Evolutionary conservation across 2,329 filamentous ascomycete species (phyloP).

Genomic region (Alternaria atra): DNA sequence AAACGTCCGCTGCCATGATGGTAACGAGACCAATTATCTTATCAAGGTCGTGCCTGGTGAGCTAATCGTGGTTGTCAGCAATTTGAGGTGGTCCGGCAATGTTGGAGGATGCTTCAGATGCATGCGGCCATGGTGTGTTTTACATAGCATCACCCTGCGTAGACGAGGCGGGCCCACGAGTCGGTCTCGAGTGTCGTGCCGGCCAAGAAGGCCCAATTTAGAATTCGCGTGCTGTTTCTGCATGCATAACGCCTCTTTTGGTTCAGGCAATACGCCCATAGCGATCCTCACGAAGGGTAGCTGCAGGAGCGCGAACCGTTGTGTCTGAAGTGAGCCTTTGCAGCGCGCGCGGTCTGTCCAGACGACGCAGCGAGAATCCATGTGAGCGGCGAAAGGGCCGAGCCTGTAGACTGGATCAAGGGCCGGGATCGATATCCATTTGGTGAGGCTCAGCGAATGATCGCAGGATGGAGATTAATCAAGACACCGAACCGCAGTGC

Average conservation of each 20-base stretch:
- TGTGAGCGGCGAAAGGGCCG: not conserved
- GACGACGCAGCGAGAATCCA: not conserved
- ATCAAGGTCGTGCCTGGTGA: not conserved
- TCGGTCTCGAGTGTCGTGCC: conserved; percentile 22
- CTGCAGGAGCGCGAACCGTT: not conserved
- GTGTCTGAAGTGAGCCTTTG: not conserved
- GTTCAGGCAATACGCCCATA: conserved; percentile 21
- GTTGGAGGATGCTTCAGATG: conserved; percentile 21
- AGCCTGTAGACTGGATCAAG: conserved; percentile 5
- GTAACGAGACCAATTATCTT: conserved; percentile 1
- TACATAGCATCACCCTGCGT: conserved; percentile 21
- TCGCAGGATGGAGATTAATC: conserved; percentile 1
- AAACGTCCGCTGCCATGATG: not conserved
- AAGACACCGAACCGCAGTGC: conserved; percentile 12
- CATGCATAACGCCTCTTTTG: conserved; percentile 25
- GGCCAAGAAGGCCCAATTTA: conserved; percentile 30
- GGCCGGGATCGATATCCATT: not conserved
- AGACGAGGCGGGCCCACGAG: conserved; percentile 27
- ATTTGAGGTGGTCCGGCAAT: conserved; percentile 1
- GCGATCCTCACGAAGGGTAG: conserved; percentile 6
- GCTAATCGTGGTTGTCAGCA: conserved; percentile 22
- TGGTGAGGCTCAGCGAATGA: conserved; percentile 2
- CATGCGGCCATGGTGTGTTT: conserved; percentile 30
- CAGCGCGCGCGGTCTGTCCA: not conserved
- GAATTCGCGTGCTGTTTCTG: conserved; percentile 22